phyloP scores from a whole-genome alignment of 495 filamentous ascomycete species.

The Tuber borchii region DNA sequence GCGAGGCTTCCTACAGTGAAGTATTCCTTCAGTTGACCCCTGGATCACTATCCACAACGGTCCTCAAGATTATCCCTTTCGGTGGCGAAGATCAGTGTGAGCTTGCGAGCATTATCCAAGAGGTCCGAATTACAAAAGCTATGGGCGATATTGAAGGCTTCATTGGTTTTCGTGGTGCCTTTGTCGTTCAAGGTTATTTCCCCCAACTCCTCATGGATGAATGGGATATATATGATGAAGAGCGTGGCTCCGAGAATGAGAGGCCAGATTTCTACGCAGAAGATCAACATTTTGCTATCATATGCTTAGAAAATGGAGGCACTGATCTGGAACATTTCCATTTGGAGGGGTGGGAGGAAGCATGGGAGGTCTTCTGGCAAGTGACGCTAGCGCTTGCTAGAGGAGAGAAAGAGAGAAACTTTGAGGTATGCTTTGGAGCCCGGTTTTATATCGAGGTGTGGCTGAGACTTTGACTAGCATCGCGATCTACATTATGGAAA shows the following conservation, averaged over 20 bases:
- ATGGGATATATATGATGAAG: slow-evolving; percentile 40
- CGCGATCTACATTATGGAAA: slow-evolving; percentile 41
- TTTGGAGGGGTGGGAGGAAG: slow-evolving; percentile 36
- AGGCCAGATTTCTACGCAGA: slow-evolving; percentile 38
- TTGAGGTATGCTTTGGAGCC: slow-evolving; percentile 25
- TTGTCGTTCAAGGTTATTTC: slow-evolving; percentile 30
- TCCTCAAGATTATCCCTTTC: slow-evolving; percentile 42
- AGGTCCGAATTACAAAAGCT: slow-evolving; percentile 35
- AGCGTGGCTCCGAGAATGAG: slow-evolving; percentile 40
- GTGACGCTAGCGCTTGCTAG: slow-evolving; percentile 33
- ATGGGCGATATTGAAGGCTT: slow-evolving; percentile 37
- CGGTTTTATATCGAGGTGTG: background rate
- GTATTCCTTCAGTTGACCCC: slow-evolving; percentile 32
- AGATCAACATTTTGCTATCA: slow-evolving; percentile 35
- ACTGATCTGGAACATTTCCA: slow-evolving; percentile 38
- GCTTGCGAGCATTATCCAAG: slow-evolving; percentile 32
- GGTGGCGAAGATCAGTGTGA: slow-evolving; percentile 32
- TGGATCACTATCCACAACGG: slow-evolving; percentile 14
- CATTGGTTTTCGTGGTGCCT: slow-evolving; percentile 38
- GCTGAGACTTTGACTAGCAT: slow-evolving; percentile 21
- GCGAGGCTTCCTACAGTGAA: slow-evolving; percentile 41
- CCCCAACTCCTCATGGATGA: slow-evolving; percentile 31
- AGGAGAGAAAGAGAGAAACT: slow-evolving; percentile 31
- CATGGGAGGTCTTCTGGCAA: slow-evolving; percentile 39
- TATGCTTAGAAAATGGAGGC: slow-evolving; percentile 39